These are phyloP conservation scores for Gossypioides kirkii DNA, from an alignment of 345 rosid species.

Conservation along the genomic window DNA sequence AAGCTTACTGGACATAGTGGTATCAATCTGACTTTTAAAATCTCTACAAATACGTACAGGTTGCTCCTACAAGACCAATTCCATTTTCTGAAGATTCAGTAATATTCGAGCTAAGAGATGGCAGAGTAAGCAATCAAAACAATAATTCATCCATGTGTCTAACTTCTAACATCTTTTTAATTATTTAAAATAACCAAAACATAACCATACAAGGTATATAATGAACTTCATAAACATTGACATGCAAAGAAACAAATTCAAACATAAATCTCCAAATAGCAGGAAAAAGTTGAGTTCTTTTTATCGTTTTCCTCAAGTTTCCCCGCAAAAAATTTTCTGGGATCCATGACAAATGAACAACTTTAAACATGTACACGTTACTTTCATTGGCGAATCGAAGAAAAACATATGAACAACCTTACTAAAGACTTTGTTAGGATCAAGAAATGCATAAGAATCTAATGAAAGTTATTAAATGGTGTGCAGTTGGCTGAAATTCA, in stretches of 20 bases:
- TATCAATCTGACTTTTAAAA: conserved; percentile 5
- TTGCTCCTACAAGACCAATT: conserved; percentile 54
- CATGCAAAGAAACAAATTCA: not conserved
- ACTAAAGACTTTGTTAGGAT: not conserved
- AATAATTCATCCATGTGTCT: not conserved
- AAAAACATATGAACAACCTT: not conserved
- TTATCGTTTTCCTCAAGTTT: not conserved
- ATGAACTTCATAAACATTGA: not conserved
- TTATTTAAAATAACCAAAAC: not conserved
- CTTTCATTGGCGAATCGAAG: not conserved
- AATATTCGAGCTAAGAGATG: conserved; percentile 58
- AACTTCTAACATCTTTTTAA: not conserved
- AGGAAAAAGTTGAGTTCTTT: not conserved
- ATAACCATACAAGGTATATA: not conserved
- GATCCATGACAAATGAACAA: not conserved
- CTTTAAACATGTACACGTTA: not conserved
- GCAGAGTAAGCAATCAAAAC: conserved; percentile 51
- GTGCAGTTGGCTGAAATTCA: conserved; percentile 55
- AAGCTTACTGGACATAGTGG: not conserved
- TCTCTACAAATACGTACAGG: conserved; percentile 32
- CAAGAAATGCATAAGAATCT: conserved; percentile 4
- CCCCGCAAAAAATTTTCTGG: not conserved
- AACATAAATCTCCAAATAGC: not conserved
- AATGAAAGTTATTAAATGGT: conserved; percentile 13
- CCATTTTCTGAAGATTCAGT: conserved; percentile 52